Conservation (phyloP, 495 filamentous ascomycete genomes). For the Aspergillus funiculosus region DNA sequence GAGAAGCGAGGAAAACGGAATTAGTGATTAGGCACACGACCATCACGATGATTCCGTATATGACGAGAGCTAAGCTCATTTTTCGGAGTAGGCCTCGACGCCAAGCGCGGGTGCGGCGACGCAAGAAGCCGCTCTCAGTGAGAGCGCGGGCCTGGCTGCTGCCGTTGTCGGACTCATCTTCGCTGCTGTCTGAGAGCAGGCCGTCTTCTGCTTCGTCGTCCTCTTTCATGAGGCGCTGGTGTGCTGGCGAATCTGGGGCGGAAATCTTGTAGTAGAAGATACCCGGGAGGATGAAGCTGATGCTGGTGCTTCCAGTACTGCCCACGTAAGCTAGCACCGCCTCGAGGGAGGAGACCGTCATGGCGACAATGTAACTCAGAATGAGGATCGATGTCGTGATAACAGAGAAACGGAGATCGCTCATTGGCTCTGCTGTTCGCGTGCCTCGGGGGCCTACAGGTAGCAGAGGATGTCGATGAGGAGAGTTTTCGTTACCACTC, state of each 20-base stretch:
- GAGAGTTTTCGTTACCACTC: conserved; percentile 38
- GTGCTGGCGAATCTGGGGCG: conserved; percentile 72
- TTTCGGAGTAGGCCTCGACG: conserved; percentile 58
- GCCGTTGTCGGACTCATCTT: conserved; percentile 37
- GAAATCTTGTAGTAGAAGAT: conserved; percentile 98
- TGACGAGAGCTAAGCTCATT: conserved; percentile 65
- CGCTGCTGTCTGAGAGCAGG: conserved; percentile 40
- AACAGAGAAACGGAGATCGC: conserved; percentile 80
- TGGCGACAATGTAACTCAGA: conserved; percentile 76
- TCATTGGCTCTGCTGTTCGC: conserved; percentile 54
- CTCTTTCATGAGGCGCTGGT: conserved; percentile 80
- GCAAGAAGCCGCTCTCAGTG: conserved; percentile 42
- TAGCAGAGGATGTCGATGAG: conserved; percentile 40
- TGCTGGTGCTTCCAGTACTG: conserved; percentile 85
- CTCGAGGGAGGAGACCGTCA: conserved; percentile 84
- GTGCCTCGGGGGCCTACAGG: conserved; percentile 25
- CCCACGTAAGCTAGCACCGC: conserved; percentile 93
- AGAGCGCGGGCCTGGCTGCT: conserved; percentile 32
- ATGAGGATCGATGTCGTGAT: conserved; percentile 84
- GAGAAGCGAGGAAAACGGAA: conserved; percentile 60
- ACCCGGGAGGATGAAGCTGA: conserved; percentile 93
- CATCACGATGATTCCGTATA: conserved; percentile 88
- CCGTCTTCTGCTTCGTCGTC: conserved; percentile 62
- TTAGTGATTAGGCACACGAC: conserved; percentile 80
- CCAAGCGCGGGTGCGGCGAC: conserved; percentile 51